Conservation (phyloP, 129 eudicot species). For the Sambucus nigra region DNA sequence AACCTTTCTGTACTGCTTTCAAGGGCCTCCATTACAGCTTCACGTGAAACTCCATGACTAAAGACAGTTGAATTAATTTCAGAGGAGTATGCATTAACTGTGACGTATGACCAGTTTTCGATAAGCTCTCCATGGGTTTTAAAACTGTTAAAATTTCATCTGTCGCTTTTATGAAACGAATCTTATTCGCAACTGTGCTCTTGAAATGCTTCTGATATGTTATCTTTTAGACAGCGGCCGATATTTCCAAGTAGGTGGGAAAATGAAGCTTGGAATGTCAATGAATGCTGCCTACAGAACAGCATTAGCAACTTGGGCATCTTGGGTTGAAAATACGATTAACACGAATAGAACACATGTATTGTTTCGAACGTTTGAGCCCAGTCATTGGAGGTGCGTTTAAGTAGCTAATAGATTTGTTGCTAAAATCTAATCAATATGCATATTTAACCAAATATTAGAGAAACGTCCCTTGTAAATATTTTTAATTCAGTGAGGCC, state of each 20-base stretch:
- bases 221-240: slow-evolving; percentile 70
- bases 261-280: slow-evolving; percentile 78
- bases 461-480: too few relatives aligned
- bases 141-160: too few relatives aligned
- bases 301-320: slow-evolving; percentile 79
- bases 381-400: slow-evolving; percentile 89
- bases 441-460: too few relatives aligned
- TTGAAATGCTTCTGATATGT: slow-evolving; percentile 18
- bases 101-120: too few relatives aligned
- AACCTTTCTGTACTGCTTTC: too few relatives aligned
- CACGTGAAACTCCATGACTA: too few relatives aligned
- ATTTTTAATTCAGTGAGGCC: not conserved
- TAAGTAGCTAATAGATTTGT: not conserved
- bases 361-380: slow-evolving; percentile 82
- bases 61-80: too few relatives aligned
- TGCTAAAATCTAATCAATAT: not conserved
- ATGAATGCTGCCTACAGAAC: slow-evolving; percentile 43
- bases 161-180: not conserved
- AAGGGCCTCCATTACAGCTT: too few relatives aligned
- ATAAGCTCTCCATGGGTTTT: too few relatives aligned
- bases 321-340: slow-evolving; percentile 65
- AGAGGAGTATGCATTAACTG: too few relatives aligned
- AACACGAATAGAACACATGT: slow-evolving; percentile 64
- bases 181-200: not conserved
- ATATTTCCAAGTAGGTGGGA: slow-evolving; percentile 65